These are phyloP conservation scores for Ambrosiella cleistominuta DNA, from an alignment of 2,329 filamentous ascomycete genomes.

Conservation along the genomic window DNA sequence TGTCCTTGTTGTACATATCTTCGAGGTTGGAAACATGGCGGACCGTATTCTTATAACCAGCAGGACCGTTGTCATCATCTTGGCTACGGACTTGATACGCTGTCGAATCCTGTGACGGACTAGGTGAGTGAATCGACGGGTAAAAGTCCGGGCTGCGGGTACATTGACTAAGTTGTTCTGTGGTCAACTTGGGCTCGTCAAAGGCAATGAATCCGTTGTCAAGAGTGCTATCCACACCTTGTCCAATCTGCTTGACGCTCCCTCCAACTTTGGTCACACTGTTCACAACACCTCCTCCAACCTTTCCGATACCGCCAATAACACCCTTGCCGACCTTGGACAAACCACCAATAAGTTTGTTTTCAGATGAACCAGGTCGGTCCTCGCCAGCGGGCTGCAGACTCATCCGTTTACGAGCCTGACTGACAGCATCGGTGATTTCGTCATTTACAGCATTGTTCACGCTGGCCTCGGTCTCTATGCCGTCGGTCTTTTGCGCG, in stretches of 20 bases:
- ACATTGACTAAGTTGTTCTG: slow-evolving; percentile 14
- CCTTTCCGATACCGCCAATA: slow-evolving; percentile 8
- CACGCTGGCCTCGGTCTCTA: slow-evolving; percentile 22
- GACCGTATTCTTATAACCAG: slow-evolving; percentile 29
- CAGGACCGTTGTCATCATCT: slow-evolving; percentile 1
- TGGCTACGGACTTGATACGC: slow-evolving; percentile 5
- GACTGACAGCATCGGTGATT: slow-evolving; percentile 28
- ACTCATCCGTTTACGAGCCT: slow-evolving; percentile 16
- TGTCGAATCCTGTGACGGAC: slow-evolving; percentile 5
- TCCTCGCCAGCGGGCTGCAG: background rate
- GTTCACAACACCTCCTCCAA: slow-evolving; percentile 8
- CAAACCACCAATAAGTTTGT: slow-evolving; percentile 23
- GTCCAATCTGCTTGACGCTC: slow-evolving; percentile 22
- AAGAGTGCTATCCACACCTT: slow-evolving; percentile 33
- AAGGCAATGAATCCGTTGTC: slow-evolving; percentile 33
- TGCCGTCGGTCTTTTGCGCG: slow-evolving; percentile 31
- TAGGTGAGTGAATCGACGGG: slow-evolving; percentile 12
- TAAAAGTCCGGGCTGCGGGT: slow-evolving; percentile 14
- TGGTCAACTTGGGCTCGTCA: slow-evolving; percentile 7
- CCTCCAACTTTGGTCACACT: slow-evolving; percentile 20
- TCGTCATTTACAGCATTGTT: slow-evolving; percentile 36
- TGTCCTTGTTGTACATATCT: slow-evolving; percentile 30
- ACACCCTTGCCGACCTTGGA: slow-evolving; percentile 10
- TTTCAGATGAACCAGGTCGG: background rate
- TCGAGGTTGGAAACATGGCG: slow-evolving; percentile 32